These are phyloP conservation scores for Suhomyces yuchorum DNA, from an alignment of 1,139 yeast genomes.

Conservation along the genomic window DNA sequence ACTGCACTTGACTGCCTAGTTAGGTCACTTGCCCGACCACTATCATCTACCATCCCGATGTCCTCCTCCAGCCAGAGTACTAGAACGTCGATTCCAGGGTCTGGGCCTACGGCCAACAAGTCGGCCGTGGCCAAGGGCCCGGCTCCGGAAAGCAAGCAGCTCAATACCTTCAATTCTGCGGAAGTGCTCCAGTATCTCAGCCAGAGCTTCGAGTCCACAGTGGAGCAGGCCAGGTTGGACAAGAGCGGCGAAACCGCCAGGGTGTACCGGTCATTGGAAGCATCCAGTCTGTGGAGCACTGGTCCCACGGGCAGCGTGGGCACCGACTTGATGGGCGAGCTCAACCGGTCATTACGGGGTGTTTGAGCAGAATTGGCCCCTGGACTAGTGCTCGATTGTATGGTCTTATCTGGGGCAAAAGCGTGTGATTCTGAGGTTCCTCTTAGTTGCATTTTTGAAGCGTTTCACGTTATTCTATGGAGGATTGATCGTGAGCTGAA, in stretches of 20 bases:
- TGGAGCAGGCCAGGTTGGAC: slow-evolving; percentile 22
- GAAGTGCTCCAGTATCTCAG: slow-evolving; percentile 23
- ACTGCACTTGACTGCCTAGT: background rate
- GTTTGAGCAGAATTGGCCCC: background rate
- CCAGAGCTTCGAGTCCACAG: slow-evolving; percentile 18
- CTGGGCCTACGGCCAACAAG: background rate
- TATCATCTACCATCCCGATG: too few species aligned
- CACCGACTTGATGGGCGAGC: slow-evolving; percentile 25
- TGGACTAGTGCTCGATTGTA: too few species aligned
- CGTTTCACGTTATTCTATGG: too few species aligned
- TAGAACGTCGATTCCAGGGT: background rate
- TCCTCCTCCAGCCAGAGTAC: too few species aligned
- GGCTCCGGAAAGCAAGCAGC: background rate
- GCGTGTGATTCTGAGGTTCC: too few species aligned
- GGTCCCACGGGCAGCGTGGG: slow-evolving; percentile 18
- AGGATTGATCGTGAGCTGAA: too few species aligned
- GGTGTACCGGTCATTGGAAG: slow-evolving; percentile 25
- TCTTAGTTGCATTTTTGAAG: too few species aligned
- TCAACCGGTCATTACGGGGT: slow-evolving; percentile 19
- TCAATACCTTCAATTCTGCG: slow-evolving; percentile 17
- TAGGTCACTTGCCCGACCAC: background rate
- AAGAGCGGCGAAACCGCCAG: slow-evolving; percentile 21
- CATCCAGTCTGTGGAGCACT: slow-evolving; percentile 29
- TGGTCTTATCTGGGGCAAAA: too few species aligned
- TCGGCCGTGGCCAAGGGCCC: background rate